Evolutionary conservation across 148 eudicot genomes (phyloP), one percentile per base, ranked within the genome.

Genomic region (Arbutus unedo): DNA sequence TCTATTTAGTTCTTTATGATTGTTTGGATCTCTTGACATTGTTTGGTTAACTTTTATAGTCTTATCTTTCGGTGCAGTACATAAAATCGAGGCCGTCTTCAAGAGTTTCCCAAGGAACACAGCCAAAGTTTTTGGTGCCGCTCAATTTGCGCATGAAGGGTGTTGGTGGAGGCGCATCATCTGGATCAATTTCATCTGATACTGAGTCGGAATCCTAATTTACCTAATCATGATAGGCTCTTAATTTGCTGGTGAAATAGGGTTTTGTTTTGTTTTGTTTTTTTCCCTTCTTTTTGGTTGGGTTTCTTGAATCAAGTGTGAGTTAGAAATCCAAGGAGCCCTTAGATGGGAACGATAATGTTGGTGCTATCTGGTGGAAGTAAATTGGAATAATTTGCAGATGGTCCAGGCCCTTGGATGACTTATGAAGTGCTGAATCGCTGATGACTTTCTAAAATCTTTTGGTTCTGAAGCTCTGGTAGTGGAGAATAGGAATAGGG

Each of bases 111-210:
- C 84, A 81, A 78, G 87, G 83, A 74, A 75, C 62, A 31, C 81
- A 54, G 76, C 75, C 66, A 14, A 85, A 83, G 81, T 78, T 82
- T 81, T 49, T 77, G 55, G 51, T 66, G 76, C 86, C 83, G 8
- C 59, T 54, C 60, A 82, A 85, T 74, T 23, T 59, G 9, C 83
- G 45, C 10, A 44, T 55, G 41, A 84, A 66, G 15, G 79, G 67
- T 76, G 85, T 60, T 31, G 38, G 38, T 31, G 38, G 38, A 76
- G 81, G 44, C 48, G 72, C 82, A 67, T 86, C 83, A 43, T 86
- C 84, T 76, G 87, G 86, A 74, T 56, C 80, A 31, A 80, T 79
- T 78, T 84, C 87, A 51, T 54, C 85, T 54, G 81, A 82, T 85
- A 51, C 85, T 21, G 64, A 60, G 71, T 68, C 45, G 38, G 80